A percentile compares a stretch with the other conserved stretches of the same genome.
phyloP scores from a whole-genome alignment of 345 rosid species.

The Psidium friedrichsthalianum region DNA sequence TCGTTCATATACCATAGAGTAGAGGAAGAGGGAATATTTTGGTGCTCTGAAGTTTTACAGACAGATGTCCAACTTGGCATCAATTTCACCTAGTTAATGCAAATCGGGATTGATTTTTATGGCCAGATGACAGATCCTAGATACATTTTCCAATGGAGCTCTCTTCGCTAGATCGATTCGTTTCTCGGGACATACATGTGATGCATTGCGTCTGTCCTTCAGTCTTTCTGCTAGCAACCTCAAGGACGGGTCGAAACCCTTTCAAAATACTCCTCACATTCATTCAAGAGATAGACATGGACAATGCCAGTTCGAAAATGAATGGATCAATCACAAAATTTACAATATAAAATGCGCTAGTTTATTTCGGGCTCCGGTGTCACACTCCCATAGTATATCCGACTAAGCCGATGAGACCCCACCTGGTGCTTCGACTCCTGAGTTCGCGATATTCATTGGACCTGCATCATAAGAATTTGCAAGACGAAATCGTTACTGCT shows the following conservation, averaged over 20 bases:
- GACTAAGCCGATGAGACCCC: neutral
- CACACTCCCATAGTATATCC: neutral
- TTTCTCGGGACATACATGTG: neutral
- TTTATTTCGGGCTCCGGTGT: neutral
- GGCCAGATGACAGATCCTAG: neutral
- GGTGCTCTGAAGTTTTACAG: neutral
- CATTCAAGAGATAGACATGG: neutral
- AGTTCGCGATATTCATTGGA: neutral
- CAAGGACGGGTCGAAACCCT: neutral
- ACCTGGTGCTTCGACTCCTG: neutral
- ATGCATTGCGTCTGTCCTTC: neutral
- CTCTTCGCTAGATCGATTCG: neutral
- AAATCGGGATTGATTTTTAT: neutral
- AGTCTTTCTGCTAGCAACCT: neutral
- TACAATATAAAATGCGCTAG: neutral
- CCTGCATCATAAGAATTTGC: neutral
- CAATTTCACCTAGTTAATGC: neutral
- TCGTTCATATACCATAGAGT: neutral
- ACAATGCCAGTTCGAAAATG: neutral
- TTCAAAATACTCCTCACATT: neutral
- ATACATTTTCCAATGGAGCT: neutral
- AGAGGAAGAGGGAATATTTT: neutral
- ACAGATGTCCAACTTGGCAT: neutral
- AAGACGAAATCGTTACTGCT: neutral
- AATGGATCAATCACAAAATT: neutral